Conservation (phyloP, 441 rosid species). For the Eutrema salsugineum region DNA sequence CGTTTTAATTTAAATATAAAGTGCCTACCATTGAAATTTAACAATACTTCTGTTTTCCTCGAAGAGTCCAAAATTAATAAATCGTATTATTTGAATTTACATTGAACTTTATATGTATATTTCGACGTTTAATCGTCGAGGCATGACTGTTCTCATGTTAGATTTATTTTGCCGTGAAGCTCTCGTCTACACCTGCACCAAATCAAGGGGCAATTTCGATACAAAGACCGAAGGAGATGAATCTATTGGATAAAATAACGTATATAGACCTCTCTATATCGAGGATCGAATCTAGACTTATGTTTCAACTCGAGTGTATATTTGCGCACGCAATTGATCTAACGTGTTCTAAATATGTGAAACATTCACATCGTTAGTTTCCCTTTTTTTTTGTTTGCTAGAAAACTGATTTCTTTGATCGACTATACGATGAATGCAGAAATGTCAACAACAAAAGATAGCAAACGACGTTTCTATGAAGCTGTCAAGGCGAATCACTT, state of each 20-base stretch:
- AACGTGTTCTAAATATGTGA: not conserved
- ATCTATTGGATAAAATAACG: not conserved
- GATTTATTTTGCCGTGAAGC: not conserved
- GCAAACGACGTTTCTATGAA: not conserved
- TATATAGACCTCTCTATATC: not conserved
- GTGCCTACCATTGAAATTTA: not conserved
- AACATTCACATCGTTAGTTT: not conserved
- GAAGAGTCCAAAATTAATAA: not conserved
- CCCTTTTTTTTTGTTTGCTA: not conserved
- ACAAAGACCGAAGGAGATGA: not conserved
- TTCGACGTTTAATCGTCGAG: not conserved
- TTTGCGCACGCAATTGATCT: not conserved
- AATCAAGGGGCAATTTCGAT: not conserved
- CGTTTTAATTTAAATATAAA: not conserved
- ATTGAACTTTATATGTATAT: not conserved
- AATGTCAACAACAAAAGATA: not conserved
- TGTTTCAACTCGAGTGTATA: not conserved
- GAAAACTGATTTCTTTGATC: not conserved
- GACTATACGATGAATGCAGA: not conserved
- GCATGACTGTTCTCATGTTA: not conserved
- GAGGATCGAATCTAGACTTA: not conserved
- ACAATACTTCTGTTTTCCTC: no score
- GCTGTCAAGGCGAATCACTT: not conserved
- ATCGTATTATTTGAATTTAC: not conserved
- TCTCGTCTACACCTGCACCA: not conserved